Base-by-base conservation (phyloP, 495 filamentous ascomycete species). In the Jackrogersella minutella region DNA sequence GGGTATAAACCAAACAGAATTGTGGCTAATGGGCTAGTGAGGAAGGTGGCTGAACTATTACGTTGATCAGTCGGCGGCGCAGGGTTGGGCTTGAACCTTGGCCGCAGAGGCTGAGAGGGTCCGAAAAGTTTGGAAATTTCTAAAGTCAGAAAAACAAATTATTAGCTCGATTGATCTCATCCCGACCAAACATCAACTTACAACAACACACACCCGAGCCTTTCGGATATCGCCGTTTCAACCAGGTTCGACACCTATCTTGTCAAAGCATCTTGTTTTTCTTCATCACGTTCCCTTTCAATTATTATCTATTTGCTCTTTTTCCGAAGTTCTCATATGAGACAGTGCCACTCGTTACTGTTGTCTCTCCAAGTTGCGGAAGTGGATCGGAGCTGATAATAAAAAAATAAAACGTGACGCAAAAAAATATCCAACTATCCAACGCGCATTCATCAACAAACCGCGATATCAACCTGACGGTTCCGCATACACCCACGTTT, bases 81-180 rank as follows among this genome's bases (percentile, higher is more conserved):
- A 30, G 26, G 7, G 3, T 30, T 3, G 7, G 26, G 7, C 26
- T 30, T 3, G 26, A 30, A 30, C 26, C 26, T 30, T 30, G 26
- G 26, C 3, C n/a, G n/a, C n/a, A n/a, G 36, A 61, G 31, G 31
- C 24, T 63, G 5, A 50, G 44, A 69, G 67, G 66, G 68, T 58
- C 62, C 62, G 62, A 64, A 71, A 68, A 68, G 26, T 68, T 67
- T 52, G 16, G 58, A 67, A 67, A 70, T 30, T 30, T 30, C 26
- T 30, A 30, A 68, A 68, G 65, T 68, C 31, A 57, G 63, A 62
- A 66, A 57, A 58, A n/a, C 43, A 65, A 70, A 61, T 70, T 69
- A 65, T 62, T 62, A 62, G 52, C 54, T 55, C 19, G 49, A 66
- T 65, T 59, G 63, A 72, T 57, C 57, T 66, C 62, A 60, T 64